Evolutionary conservation across 148 eudicot species (phyloP).

Genomic region (Camellia granthamiana): DNA sequence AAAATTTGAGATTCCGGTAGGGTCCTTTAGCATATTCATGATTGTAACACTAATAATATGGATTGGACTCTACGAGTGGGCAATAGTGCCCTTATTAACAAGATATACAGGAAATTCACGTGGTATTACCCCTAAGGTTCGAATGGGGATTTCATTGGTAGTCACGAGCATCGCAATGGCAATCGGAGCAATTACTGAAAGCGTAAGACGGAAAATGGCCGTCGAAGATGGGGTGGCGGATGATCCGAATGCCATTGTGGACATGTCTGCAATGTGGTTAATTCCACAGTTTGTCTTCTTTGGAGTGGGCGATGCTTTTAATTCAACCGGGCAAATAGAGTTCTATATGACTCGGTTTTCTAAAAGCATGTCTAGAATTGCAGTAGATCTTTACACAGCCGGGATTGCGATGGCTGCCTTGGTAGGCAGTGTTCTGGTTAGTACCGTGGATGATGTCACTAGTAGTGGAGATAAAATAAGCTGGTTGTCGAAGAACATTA

Average conservation of each 20-base stretch:
- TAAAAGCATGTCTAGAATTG: conserved; percentile 10
- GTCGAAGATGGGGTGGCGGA: neutral
- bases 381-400: neutral
- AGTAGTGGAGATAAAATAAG: conserved; percentile 14
- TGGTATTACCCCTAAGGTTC: neutral
- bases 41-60: neutral
- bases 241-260: neutral
- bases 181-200: conserved; percentile 2
- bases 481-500: conserved; percentile 22
- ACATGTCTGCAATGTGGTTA: conserved; percentile 19
- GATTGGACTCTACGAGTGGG: neutral
- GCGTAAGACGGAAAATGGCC: neutral
- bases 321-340: neutral
- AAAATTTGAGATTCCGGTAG: conserved; percentile 10
- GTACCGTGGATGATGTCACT: neutral
- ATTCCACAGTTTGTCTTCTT: neutral
- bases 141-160: neutral
- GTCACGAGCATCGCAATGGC: neutral
- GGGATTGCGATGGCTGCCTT: neutral
- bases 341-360: neutral
- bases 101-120: neutral
- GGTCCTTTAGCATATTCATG: neutral
- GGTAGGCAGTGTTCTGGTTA: neutral
- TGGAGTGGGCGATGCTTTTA: conserved; percentile 8
- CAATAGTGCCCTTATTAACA: neutral